Percentiles rank a stretch among this genome's conserved stretches.
phyloP scores from a whole-genome alignment of 2,329 filamentous ascomycete species.

The Pseudogymnoascus sp. region DNA sequence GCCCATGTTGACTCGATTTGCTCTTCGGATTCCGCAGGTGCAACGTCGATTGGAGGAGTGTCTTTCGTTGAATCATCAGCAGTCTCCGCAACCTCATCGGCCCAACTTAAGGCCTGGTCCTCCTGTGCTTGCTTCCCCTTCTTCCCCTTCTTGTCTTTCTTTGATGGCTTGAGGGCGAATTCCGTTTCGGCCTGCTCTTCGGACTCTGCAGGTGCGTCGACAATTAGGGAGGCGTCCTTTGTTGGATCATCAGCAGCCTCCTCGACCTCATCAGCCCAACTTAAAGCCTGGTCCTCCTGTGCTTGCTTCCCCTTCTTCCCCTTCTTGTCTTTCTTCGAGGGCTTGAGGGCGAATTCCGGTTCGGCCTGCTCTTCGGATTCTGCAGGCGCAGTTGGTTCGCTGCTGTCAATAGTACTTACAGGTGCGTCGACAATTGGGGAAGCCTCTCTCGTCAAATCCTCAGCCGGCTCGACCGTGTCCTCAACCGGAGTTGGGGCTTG shows the following conservation, averaged over 20 bases:
- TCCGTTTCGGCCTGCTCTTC: neutral
- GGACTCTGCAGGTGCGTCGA: neutral
- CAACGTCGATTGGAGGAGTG: neutral
- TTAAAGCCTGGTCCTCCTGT: neutral
- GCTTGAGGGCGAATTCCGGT: neutral
- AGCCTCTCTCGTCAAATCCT: neutral
- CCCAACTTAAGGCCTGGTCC: neutral
- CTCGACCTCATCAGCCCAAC: neutral
- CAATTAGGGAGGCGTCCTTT: neutral
- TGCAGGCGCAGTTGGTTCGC: neutral
- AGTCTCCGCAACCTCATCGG: neutral
- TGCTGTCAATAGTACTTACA: neutral
- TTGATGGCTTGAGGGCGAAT: slow-evolving; percentile 17
- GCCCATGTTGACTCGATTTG: slow-evolving; percentile 8
- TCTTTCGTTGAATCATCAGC: neutral
- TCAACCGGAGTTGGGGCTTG: neutral
- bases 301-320: slow-evolving; percentile 20
- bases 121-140: slow-evolving; percentile 12
- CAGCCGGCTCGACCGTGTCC: neutral
- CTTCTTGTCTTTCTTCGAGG: slow-evolving; percentile 35
- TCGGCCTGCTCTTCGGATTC: neutral
- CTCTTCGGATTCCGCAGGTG: slow-evolving; percentile 13
- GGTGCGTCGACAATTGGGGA: neutral
- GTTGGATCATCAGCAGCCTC: no score
- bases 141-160: slow-evolving; percentile 35